phyloP scores from a whole-genome alignment of 2,329 filamentous ascomycete species.

The Rhytidhysteron rufulum region DNA sequence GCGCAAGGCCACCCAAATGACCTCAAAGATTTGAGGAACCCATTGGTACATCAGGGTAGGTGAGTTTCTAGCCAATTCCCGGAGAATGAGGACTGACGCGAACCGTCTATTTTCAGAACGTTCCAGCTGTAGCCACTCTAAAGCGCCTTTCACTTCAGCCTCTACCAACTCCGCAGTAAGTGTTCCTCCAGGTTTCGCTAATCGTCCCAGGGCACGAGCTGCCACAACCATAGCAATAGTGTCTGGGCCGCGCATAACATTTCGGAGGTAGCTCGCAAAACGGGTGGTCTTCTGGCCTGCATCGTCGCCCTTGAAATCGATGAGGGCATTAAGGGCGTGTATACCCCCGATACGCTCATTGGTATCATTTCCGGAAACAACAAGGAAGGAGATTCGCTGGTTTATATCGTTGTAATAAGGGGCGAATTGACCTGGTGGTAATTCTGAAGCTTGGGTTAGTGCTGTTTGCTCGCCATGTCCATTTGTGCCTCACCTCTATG shows the following conservation, averaged over 20 bases:
- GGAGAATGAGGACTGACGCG: slow-evolving; percentile 83
- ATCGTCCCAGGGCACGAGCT: slow-evolving; percentile 80
- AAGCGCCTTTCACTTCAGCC: slow-evolving; percentile 89
- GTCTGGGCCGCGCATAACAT: slow-evolving; percentile 85
- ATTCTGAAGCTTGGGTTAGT: slow-evolving; percentile 53
- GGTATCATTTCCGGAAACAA: slow-evolving; percentile 80
- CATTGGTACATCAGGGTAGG: slow-evolving; percentile 95
- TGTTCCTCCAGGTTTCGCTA: slow-evolving; percentile 88
- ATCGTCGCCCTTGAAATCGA: slow-evolving; percentile 96
- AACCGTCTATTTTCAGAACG: slow-evolving; percentile 90
- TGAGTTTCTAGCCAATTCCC: slow-evolving; percentile 87
- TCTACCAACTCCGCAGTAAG: slow-evolving; percentile 94
- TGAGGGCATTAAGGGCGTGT: slow-evolving; percentile 84
- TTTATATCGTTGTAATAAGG: slow-evolving; percentile 66
- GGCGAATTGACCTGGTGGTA: slow-evolving; percentile 73
- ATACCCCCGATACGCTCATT: slow-evolving; percentile 89
- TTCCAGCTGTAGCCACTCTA: slow-evolving; percentile 96
- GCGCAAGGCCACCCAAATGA: slow-evolving; percentile 91
- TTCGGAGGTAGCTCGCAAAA: slow-evolving; percentile 86
- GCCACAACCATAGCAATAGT: slow-evolving; percentile 86
- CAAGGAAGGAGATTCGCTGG: slow-evolving; percentile 64
- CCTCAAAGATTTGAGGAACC: slow-evolving; percentile 90
- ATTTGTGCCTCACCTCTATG: slow-evolving; percentile 40
- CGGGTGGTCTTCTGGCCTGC: slow-evolving; percentile 88
- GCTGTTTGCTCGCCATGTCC: slow-evolving; percentile 6